Conservation (phyloP, 129 eudicot species). For the Ambrosia artemisiifolia region DNA sequence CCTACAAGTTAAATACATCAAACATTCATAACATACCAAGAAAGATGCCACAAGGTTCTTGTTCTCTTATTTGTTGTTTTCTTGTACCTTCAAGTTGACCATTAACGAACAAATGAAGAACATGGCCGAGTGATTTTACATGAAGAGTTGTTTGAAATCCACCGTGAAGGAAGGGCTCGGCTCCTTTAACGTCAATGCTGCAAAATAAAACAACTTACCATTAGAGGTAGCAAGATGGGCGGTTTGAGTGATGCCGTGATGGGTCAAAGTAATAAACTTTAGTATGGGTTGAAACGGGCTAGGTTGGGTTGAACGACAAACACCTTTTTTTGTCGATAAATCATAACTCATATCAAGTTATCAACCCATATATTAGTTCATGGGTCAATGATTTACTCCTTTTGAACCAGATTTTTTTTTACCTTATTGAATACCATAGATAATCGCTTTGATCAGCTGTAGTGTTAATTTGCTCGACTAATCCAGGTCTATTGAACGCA, state of each 20-base stretch:
- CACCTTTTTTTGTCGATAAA: not conserved
- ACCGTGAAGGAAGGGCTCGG: conserved; percentile 68
- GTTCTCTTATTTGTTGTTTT: not conserved
- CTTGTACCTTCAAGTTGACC: conserved; percentile 72
- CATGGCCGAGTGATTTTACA: conserved; percentile 86
- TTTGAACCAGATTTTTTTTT: conserved; percentile 6
- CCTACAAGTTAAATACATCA: conserved; percentile 36
- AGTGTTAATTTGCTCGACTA: conserved; percentile 83
- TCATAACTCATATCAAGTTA: not conserved
- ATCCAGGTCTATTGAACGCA: conserved; percentile 54
- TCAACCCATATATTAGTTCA: not conserved
- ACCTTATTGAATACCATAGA: conserved; percentile 93
- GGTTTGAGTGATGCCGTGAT: too few species aligned
- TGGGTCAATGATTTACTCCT: not conserved
- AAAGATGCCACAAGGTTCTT: not conserved
- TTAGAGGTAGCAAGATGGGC: not conserved
- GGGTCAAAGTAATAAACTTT: too few species aligned
- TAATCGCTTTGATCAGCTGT: conserved; percentile 93
- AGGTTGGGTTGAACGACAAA: not conserved
- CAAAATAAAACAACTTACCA: not conserved
- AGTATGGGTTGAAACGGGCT: not conserved
- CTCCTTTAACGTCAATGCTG: conserved; percentile 54
- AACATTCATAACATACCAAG: not conserved
- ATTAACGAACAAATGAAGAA: conserved; percentile 68
- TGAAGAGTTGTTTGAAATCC: conserved; percentile 72